These are phyloP conservation scores for Blastosporella zonata DNA, from an alignment of 1,284 basidiomycete species.

Conservation along the genomic window DNA sequence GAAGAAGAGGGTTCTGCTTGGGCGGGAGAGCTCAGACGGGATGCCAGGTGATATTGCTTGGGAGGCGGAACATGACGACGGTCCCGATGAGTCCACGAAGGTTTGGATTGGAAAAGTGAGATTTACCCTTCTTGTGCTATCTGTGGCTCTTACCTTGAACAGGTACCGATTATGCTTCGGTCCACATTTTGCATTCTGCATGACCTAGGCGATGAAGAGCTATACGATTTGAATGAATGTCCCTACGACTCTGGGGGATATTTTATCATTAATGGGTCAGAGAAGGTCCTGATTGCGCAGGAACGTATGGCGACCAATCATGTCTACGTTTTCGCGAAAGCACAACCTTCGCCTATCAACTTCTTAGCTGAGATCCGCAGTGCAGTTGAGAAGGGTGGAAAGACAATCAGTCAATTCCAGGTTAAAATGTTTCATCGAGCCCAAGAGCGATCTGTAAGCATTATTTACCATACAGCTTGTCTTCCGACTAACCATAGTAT, in stretches of 20 bases:
- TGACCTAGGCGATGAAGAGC: slow-evolving; percentile 73
- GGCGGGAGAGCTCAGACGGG: slow-evolving; percentile 80
- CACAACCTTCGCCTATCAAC: slow-evolving; percentile 93
- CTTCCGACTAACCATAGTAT: slow-evolving; percentile 1
- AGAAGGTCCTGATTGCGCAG: slow-evolving; percentile 99
- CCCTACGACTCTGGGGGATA: slow-evolving; percentile 98
- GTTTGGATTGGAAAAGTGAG: slow-evolving; percentile 95
- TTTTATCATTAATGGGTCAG: slow-evolving; percentile 99
- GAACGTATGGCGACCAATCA: slow-evolving; percentile 99
- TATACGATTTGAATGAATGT: slow-evolving; percentile 94
- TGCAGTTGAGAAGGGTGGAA: slow-evolving; percentile 97
- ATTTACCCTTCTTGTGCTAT: slow-evolving; percentile 14
- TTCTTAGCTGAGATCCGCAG: slow-evolving; percentile 97
- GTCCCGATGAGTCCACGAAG: slow-evolving; percentile 69
- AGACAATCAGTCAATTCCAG: slow-evolving; percentile 97
- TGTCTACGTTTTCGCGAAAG: slow-evolving; percentile 99
- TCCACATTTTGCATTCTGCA: slow-evolving; percentile 94
- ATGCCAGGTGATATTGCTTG: slow-evolving; percentile 80
- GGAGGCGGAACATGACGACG: slow-evolving; percentile 73
- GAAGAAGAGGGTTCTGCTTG: slow-evolving; percentile 81
- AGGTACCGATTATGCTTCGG: slow-evolving; percentile 98
- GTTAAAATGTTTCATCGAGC: slow-evolving; percentile 95
- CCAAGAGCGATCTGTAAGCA: slow-evolving; percentile 79
- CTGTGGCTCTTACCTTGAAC: slow-evolving; percentile 12
- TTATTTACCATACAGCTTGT: not conserved